Evolutionary conservation across 148 eudicot genomes (phyloP).

Genomic region (Nepenthes mirabilis): DNA sequence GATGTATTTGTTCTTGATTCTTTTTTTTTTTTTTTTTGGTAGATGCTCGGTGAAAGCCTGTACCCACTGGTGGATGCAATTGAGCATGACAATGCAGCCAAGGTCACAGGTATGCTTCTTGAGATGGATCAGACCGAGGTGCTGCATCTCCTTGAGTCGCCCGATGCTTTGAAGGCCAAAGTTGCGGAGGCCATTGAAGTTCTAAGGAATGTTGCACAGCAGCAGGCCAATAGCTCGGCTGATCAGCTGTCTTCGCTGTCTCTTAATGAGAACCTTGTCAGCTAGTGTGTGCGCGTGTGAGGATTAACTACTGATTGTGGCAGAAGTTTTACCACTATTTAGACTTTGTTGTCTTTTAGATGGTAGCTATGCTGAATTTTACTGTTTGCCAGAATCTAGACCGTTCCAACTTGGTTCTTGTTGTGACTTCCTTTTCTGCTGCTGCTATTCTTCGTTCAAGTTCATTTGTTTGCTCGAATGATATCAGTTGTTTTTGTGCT

Average conservation of each 20-base stretch:
- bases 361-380: too few species aligned
- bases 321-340: too few species aligned
- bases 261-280: conserved; percentile 40
- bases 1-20: too few species aligned
- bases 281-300: too few species aligned
- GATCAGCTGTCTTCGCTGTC: conserved; percentile 68
- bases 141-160: conserved; percentile 70
- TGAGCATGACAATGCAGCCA: conserved; percentile 80
- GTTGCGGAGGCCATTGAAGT: conserved; percentile 89
- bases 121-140: conserved; percentile 81
- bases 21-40: conserved; percentile 3
- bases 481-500: too few species aligned
- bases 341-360: too few species aligned
- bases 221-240: conserved; percentile 35
- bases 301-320: too few species aligned
- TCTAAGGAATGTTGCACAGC: conserved; percentile 55
- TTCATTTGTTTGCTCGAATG: too few species aligned
- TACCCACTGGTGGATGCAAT: conserved; percentile 80
- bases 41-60: conserved; percentile 83
- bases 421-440: too few species aligned
- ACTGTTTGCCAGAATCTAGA: too few species aligned
- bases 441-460: too few species aligned
- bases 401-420: too few species aligned
- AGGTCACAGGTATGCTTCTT: conserved; percentile 30
- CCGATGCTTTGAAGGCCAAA: conserved; percentile 78